Conservation (phyloP, 2,329 filamentous ascomycete genomes). For the Penicillium oxalicum region DNA sequence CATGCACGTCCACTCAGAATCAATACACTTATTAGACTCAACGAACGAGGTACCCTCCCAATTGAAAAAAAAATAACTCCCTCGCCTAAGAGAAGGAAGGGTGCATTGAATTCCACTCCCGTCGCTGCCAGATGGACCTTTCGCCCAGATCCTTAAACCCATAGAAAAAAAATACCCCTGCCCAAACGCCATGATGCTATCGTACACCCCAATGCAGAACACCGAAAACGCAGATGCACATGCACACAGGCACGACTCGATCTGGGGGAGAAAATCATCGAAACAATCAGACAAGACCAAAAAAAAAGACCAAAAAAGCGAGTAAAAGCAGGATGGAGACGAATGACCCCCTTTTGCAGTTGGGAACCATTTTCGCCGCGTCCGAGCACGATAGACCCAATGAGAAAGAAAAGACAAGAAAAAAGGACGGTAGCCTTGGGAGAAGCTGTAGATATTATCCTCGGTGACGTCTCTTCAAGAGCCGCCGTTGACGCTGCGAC, state of each 20-base stretch:
- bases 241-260: not conserved
- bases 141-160: not conserved
- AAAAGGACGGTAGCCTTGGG: too few relatives aligned
- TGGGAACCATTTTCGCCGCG: too few relatives aligned
- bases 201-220: not conserved
- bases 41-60: too few relatives aligned
- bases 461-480: conserved; percentile 27
- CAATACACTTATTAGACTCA: too few relatives aligned
- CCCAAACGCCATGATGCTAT: conserved; percentile 5
- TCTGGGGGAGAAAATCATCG: not conserved
- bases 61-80: too few relatives aligned
- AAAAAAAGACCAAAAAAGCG: not conserved
- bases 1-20: too few relatives aligned
- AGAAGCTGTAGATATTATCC: not conserved
- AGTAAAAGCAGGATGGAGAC: not conserved
- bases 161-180: not conserved
- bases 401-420: too few relatives aligned
- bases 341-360: not conserved
- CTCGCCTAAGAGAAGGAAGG: too few relatives aligned
- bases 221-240: not conserved
- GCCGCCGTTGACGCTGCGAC: conserved; percentile 35
- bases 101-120: too few relatives aligned
- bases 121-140: too few relatives aligned
- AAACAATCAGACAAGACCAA: not conserved
- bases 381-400: too few relatives aligned